Base-by-base conservation (phyloP, 73 alveolate genomes). In the Blepharisma japonicum region DNA sequence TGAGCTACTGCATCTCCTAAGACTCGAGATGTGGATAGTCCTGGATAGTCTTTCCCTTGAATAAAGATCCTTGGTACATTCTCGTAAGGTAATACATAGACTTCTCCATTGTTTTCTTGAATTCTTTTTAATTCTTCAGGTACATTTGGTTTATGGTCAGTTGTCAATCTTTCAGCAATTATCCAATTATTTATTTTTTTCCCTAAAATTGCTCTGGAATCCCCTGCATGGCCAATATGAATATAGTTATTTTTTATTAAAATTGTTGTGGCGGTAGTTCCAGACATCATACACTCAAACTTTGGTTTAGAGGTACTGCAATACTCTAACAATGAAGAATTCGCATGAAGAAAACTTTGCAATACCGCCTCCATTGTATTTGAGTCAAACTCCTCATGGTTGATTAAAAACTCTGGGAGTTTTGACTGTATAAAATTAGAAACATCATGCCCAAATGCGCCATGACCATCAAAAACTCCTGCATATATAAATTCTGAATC, bases 391-490 rank as follows among this genome's bases (percentile, higher is more conserved):
- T 51, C 4, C 21, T 11, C 27, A 14, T 51, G 66, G 4, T 18
- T 51, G 0, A 51, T 14, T 14, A 51, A 14, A 18, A 51, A 14
- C 21, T 18, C 6, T 14, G 66, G 66, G 27, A 51, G 21, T 18
- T 11, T 18, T 11, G n/a, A 14, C 3, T 51, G 66, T 14, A 51
- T 18, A 18, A 51, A 51, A 18, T 51, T 18, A 51, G 66, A 51
- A 51, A 51, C 66, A 14, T 51, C 21, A 18, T 51, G 66, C 21
- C 66, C 66, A 18, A 51, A 18, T 11, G 21, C 66, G 4, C 66
- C 66, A 51, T 51, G 66, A 51, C 66, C 66, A 18, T 51, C 66
- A 51, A 51, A 51, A 51, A 51, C 66, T 51, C 66, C 66, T 1
- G 21, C 0, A 51, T 1, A 14, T 11, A 51, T 51, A 18, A 51